Evolutionary conservation across 106 monocot genomes (phyloP).

Genomic region (Chionographis japonica): DNA sequence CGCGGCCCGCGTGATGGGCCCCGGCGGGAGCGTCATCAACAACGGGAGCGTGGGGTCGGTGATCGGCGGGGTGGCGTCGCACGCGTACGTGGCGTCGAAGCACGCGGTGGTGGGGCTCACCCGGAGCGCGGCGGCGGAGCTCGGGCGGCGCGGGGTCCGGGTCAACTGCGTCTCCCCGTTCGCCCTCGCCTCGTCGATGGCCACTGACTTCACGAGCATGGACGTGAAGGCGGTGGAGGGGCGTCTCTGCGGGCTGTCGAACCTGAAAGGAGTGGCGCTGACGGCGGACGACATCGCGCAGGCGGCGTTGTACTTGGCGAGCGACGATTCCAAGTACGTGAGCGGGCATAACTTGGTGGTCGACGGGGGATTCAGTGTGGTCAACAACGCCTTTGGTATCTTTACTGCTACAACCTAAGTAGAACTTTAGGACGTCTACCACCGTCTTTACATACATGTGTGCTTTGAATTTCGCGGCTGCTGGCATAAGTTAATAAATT

Average conservation of each 20-base stretch:
- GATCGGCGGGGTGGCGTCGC: neutral
- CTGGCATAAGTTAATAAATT: too few relatives aligned
- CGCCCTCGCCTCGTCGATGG: conserved; percentile 5
- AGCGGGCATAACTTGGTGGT: conserved; percentile 27
- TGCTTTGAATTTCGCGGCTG: too few relatives aligned
- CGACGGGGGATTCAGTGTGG: conserved; percentile 14
- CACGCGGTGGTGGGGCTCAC: conserved; percentile 34
- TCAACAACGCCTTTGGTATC: too few relatives aligned
- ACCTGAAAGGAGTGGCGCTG: conserved; percentile 9
- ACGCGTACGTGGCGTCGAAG: conserved; percentile 18
- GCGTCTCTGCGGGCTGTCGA: neutral
- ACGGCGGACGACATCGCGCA: conserved; percentile 11
- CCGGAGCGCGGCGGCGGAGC: conserved; percentile 29
- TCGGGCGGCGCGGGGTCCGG: conserved; percentile 22
- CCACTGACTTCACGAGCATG: neutral
- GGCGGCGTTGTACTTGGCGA: conserved; percentile 20
- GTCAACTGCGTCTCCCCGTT: conserved; percentile 19
- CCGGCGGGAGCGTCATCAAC: conserved; percentile 17
- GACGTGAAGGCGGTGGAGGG: neutral
- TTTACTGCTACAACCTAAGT: too few relatives aligned
- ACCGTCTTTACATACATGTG: too few relatives aligned
- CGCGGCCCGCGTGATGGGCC: conserved; percentile 34
- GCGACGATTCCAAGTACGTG: conserved; percentile 18
- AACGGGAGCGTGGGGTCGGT: conserved; percentile 10
- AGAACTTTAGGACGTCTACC: too few relatives aligned